phyloP scores from a whole-genome alignment of 169 alveolate genomes.

The Theileria orientalis region DNA sequence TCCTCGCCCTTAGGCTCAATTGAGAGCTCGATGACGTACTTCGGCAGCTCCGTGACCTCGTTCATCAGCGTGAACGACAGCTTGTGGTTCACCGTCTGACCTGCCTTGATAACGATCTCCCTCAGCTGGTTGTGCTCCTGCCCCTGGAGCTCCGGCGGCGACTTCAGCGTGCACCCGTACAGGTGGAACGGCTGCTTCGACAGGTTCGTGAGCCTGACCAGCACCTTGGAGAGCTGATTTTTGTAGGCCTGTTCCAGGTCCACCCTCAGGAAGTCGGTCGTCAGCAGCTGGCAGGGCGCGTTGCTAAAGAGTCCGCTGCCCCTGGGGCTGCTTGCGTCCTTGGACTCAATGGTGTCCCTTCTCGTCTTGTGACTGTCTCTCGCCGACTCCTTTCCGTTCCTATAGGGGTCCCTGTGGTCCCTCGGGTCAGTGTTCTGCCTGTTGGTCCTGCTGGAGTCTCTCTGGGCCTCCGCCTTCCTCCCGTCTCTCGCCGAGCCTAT shows the following conservation, averaged over 20 bases:
- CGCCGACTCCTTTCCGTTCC: neutral
- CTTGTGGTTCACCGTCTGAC: slow-evolving; percentile 22
- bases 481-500: neutral
- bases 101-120: slow-evolving; percentile 4
- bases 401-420: no score
- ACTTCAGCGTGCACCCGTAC: neutral
- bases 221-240: slow-evolving; percentile 11
- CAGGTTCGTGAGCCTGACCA: slow-evolving; percentile 9
- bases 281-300: slow-evolving; percentile 8
- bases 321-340: neutral
- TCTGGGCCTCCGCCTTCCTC: neutral
- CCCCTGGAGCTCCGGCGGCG: slow-evolving; percentile 5
- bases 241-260: slow-evolving; percentile 45
- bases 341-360: neutral
- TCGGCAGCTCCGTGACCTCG: neutral
- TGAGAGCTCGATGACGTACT: slow-evolving; percentile 5
- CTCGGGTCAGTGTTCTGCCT: neutral
- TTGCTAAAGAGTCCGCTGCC: slow-evolving; percentile 2
- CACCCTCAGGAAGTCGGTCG: slow-evolving; percentile 2
- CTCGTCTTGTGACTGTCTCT: neutral
- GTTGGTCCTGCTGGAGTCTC: neutral
- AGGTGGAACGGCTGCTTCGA: neutral
- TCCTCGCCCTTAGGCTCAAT: neutral
- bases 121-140: slow-evolving; percentile 12
- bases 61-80: slow-evolving; percentile 22